Evolutionary conservation across 352 stramenopile genomes (phyloP).

Genomic region (Pilasporangium apinafurcum): DNA sequence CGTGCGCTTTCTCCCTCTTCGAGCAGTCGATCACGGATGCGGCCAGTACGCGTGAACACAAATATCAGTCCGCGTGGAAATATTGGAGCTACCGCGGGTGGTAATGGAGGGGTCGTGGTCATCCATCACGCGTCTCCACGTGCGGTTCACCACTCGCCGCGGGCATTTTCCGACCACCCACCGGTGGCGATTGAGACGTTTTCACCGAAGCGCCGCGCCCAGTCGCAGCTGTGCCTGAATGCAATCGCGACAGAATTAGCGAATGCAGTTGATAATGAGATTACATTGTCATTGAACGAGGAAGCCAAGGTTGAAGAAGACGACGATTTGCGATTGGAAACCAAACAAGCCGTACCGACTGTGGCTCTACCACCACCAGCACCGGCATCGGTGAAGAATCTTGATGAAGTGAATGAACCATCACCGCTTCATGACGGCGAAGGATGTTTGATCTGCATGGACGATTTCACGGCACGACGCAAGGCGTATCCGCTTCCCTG

Average conservation of each 20-base stretch:
- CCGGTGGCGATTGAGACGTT: conserved; percentile 37
- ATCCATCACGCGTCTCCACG: conserved; percentile 29
- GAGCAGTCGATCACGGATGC: background rate
- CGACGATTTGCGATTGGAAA: conserved; percentile 9
- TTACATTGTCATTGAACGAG: conserved; percentile 22
- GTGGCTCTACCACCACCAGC: background rate
- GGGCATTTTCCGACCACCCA: conserved; percentile 31
- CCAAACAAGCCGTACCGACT: conserved; percentile 5
- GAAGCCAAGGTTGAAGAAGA: conserved; percentile 24
- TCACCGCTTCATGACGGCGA: conserved; percentile 16
- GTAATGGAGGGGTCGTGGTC: background rate
- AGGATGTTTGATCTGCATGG: conserved; percentile 85
- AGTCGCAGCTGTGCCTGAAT: conserved; percentile 4
- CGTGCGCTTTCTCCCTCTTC: conserved; percentile 19
- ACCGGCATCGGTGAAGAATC: conserved; percentile 6
- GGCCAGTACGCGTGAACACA: background rate
- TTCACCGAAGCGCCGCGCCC: conserved; percentile 47
- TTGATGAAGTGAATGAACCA: conserved; percentile 2
- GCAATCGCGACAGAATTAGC: background rate
- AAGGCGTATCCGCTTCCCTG: conserved; percentile 84
- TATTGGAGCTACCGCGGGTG: background rate
- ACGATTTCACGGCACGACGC: conserved; percentile 80
- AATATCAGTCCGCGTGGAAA: background rate
- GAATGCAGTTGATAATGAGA: conserved; percentile 14
- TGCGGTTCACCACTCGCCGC: conserved; percentile 56